A percentile compares a stretch with the other conserved stretches of the same genome.
Evolutionary conservation across 176 grass and related monocot species (phyloP).

Genomic region (Puccinellia tenuiflora): DNA sequence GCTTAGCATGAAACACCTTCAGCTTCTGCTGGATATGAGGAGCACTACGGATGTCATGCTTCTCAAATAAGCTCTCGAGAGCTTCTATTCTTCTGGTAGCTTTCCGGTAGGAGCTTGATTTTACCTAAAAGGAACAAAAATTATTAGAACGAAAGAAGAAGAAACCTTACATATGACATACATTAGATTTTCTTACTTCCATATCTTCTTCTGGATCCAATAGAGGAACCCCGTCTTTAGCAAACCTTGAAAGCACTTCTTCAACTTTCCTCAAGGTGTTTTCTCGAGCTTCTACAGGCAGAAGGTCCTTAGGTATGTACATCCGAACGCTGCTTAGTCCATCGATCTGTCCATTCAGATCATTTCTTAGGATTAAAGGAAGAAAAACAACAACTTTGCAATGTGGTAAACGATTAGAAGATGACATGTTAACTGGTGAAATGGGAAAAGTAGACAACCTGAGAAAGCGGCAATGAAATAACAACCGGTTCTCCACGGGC

Average conservation of each 20-base stretch:
- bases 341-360: slow-evolving; percentile 59
- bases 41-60: slow-evolving; percentile 63
- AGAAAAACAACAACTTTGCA: not conserved
- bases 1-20: slow-evolving; percentile 87
- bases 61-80: slow-evolving; percentile 84
- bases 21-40: slow-evolving; percentile 77
- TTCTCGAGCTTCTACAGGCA: slow-evolving; percentile 78
- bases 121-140: slow-evolving; percentile 38
- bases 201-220: slow-evolving; percentile 98
- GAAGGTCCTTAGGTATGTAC: slow-evolving; percentile 85
- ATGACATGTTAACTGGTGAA: not conserved
- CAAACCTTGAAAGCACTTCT: slow-evolving; percentile 77
- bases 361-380: slow-evolving; percentile 8
- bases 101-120: slow-evolving; percentile 79
- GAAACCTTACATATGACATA: not conserved
- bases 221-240: slow-evolving; percentile 84
- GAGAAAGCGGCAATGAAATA: slow-evolving; percentile 76
- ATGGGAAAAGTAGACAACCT: slow-evolving; percentile 42
- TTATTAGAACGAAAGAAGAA: slow-evolving; percentile 4
- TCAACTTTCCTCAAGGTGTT: slow-evolving; percentile 78
- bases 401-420: not conserved
- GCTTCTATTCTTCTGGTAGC: slow-evolving; percentile 81
- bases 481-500: slow-evolving; percentile 75
- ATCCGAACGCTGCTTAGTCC: slow-evolving; percentile 75
- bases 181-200: slow-evolving; percentile 62